Evolutionary conservation across 1,284 basidiomycete genomes (phyloP).

Genomic region (Fomitopsis betulina): DNA sequence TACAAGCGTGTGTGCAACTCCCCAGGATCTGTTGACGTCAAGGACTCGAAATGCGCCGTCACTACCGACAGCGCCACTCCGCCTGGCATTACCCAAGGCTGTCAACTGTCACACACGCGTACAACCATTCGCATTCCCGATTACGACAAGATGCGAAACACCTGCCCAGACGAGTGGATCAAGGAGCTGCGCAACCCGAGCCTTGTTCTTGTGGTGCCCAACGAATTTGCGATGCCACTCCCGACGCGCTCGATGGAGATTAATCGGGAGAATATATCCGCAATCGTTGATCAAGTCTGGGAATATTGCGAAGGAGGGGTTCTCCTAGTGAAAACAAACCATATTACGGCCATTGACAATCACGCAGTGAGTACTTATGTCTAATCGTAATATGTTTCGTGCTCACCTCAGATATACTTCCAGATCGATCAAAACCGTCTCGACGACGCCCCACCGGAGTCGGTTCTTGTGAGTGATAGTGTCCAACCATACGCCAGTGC

Average conservation of each 20-base stretch:
- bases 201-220: neutral
- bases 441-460: too few species aligned
- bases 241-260: neutral
- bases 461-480: too few species aligned
- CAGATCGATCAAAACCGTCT: neutral
- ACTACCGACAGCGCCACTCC: neutral
- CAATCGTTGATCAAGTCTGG: neutral
- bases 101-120: neutral
- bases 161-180: neutral
- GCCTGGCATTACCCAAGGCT: neutral
- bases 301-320: neutral
- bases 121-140: neutral
- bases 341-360: neutral
- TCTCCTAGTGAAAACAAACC: neutral
- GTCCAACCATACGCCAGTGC: too few species aligned
- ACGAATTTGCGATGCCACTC: neutral
- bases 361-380: neutral
- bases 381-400: neutral
- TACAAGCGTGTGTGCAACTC: neutral
- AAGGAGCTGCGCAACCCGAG: neutral
- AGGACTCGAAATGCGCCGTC: neutral
- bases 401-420: neutral
- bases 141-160: neutral
- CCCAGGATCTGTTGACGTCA: neutral
- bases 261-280: neutral